Conservation (phyloP, 257 asterid species). For the Forsythia suspensa region DNA sequence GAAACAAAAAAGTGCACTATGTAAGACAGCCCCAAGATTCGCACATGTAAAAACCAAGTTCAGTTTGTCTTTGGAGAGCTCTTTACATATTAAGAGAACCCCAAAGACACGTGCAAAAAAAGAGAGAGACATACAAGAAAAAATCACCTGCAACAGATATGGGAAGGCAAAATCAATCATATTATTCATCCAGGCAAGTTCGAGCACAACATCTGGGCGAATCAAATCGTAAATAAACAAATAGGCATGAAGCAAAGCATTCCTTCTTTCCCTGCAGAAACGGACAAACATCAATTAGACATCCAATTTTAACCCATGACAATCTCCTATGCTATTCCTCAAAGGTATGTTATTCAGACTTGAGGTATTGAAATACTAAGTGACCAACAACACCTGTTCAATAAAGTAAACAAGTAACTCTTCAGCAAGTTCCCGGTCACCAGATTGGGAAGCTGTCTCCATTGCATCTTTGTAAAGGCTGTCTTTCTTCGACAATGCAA, state of each 20-base stretch:
- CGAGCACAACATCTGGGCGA: conserved; percentile 93
- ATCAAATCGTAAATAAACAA: conserved; percentile 92
- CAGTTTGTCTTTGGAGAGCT: background rate
- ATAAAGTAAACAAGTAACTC: conserved; percentile 94
- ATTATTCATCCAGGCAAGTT: conserved; percentile 96
- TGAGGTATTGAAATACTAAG: background rate
- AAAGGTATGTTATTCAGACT: background rate
- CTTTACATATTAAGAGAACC: background rate
- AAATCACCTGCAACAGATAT: conserved; percentile 79
- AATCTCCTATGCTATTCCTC: background rate
- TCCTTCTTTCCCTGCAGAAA: conserved; percentile 92
- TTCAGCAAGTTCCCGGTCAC: conserved; percentile 99
- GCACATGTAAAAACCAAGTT: no score
- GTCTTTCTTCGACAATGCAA: conserved; percentile 96
- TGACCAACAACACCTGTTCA: conserved; percentile 62
- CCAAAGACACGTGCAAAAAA: conserved; percentile 1
- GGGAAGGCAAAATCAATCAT: conserved; percentile 99
- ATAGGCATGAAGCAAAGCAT: conserved; percentile 95
- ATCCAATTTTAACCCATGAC: conserved; percentile 9
- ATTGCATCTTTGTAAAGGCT: conserved; percentile 94
- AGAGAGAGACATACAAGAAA: background rate
- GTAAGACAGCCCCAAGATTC: no score
- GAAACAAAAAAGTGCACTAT: background rate
- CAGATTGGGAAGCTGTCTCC: conserved; percentile 99
- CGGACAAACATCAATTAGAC: conserved; percentile 7